These are phyloP conservation scores for Poronia punctata DNA, from an alignment of 495 filamentous ascomycete species.

Conservation along the genomic window DNA sequence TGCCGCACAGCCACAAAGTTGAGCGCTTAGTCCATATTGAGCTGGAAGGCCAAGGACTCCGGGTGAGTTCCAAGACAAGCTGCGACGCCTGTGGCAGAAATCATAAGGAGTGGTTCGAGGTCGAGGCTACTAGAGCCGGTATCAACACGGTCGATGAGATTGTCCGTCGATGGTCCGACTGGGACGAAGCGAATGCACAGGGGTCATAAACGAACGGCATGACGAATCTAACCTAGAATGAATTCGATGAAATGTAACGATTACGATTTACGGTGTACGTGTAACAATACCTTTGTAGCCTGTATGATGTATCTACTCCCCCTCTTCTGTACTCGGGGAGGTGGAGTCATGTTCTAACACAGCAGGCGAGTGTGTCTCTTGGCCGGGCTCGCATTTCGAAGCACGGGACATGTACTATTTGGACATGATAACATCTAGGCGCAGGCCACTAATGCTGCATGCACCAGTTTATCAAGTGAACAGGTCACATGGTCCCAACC, in stretches of 20 bases:
- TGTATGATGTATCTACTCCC: background rate
- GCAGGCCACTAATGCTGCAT: no score
- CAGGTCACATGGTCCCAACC: no score
- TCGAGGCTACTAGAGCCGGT: conserved; percentile 64
- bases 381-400: no score
- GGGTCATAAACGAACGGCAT: no score
- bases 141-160: conserved; percentile 74
- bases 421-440: no score
- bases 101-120: conserved; percentile 95
- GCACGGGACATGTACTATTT: no score
- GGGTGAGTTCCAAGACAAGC: conserved; percentile 44
- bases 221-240: no score
- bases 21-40: conserved; percentile 90
- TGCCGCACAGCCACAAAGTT: conserved; percentile 81
- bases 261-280: background rate
- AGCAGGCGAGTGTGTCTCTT: no score
- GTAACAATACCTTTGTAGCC: background rate
- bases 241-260: conserved; percentile 7
- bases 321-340: no score
- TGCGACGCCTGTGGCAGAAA: conserved; percentile 79
- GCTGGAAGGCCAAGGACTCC: conserved; percentile 59
- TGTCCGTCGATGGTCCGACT: conserved; percentile 78
- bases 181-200: conserved; percentile 44
- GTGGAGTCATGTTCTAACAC: no score
- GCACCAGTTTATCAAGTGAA: no score